Base-by-base conservation (phyloP, 495 filamentous ascomycete species). In the Saxophila tyrrhenica region DNA sequence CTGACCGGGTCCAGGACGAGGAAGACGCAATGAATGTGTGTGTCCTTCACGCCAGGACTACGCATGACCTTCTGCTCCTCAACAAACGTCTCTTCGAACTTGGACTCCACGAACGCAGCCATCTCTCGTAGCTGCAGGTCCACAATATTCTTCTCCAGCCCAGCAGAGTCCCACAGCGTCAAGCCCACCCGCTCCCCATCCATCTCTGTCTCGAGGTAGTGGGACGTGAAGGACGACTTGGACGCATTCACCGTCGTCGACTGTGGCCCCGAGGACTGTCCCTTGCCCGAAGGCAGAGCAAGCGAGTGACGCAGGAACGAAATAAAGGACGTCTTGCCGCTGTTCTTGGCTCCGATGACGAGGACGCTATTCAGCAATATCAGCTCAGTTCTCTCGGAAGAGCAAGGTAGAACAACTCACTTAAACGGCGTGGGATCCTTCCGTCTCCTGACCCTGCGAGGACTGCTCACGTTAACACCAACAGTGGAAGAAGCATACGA, bases 351-450 rank as follows among this genome's bases (percentile, higher is more conserved):
- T 42, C 92, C 92, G 59, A 97, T 78, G 51, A 98, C 84, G 52
- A 98, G 80, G 55, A 97, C 80, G 67, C 92, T 98, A 50, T n/a
- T 55, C 24, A 59, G 13, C 50, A 7, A 13, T 11, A 59, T 43
- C 25, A 20, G 29, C 38, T 11, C 25, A 1, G 17, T 11, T 24
- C n/a, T 23, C 13, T 10, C n/a, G n/a, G n/a, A n/a, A n/a, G n/a
- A 10, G 29, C 61, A 22, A 17, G 32, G n/a, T 25, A 32, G 25
- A 21, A 9, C 25, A 63, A 75, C 90, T 78, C 74, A 98, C 92
- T 98, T 98, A 77, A 96, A 97, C 7, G 92, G 87, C 5, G 89
- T 96, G 20, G 92, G 92, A 64, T 98, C 92, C 75, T 92, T 95
- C 72, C 92, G 85, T 68, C 92, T 83, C 59, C 92, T 80, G 46